Evolutionary conservation across 1,284 basidiomycete genomes (phyloP).

Genomic region (Papiliotrema laurentii): DNA sequence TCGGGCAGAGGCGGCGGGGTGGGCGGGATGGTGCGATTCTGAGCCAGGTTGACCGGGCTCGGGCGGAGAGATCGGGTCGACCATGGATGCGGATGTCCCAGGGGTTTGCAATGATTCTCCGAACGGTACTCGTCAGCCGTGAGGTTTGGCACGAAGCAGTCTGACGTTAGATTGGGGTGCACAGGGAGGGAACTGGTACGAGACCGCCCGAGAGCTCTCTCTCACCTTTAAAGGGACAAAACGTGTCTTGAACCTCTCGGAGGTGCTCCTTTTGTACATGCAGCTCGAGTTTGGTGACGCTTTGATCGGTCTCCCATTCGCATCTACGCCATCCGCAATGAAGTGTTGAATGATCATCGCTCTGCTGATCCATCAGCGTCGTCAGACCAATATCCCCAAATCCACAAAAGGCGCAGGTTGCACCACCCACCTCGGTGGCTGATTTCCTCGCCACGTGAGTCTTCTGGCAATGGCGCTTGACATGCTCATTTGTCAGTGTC

Average conservation of each 20-base stretch:
- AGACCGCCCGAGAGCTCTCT: no score
- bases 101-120: background rate
- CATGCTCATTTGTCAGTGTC: background rate
- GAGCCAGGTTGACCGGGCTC: background rate
- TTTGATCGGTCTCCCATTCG: background rate
- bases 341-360: background rate
- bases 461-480: background rate
- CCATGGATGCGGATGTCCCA: background rate
- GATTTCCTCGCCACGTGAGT: background rate
- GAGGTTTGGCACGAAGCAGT: background rate
- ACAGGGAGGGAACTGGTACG: no score
- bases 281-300: background rate
- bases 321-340: slow-evolving; percentile 14
- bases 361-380: background rate
- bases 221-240: slow-evolving; percentile 12
- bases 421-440: background rate
- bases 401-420: background rate
- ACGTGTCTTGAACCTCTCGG: background rate
- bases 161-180: background rate
- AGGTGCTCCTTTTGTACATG: slow-evolving; percentile 10
- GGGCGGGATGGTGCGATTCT: background rate
- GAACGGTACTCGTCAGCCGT: background rate
- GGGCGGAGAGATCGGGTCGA: background rate
- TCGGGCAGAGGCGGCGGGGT: background rate
- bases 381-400: background rate